These are phyloP conservation scores for Dactylellina sp. DNA, from an alignment of 2,329 filamentous ascomycete species.

Conservation along the genomic window DNA sequence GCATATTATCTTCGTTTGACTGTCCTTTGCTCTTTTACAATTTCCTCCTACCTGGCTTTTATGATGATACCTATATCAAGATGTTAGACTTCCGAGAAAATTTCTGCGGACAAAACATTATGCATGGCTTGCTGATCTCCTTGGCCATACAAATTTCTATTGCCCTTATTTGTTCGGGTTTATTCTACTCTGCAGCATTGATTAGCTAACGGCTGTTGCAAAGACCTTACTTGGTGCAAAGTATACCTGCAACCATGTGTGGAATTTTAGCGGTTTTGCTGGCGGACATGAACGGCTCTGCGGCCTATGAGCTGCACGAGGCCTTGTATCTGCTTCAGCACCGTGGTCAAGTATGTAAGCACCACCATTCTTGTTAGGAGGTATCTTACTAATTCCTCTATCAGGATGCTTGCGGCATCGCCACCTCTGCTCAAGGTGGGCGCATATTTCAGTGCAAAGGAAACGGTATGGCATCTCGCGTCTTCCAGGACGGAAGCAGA, in stretches of 20 bases:
- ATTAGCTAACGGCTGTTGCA: conserved; percentile 11
- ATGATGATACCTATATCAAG: conserved; percentile 62
- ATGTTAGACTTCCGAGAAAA: conserved; percentile 66
- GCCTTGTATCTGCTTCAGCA: conserved; percentile 77
- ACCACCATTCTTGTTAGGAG: conserved; percentile 64
- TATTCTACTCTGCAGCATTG: background rate
- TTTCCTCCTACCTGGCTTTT: conserved; percentile 20
- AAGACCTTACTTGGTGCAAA: conserved; percentile 6
- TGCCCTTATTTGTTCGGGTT: conserved; percentile 13
- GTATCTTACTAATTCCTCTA: conserved; percentile 71
- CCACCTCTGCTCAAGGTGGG: conserved; percentile 78
- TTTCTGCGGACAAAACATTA: conserved; percentile 60
- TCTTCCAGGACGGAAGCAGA: conserved; percentile 83
- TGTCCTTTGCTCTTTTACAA: background rate
- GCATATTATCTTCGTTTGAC: background rate
- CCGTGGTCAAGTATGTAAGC: conserved; percentile 62
- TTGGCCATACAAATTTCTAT: background rate
- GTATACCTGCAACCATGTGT: conserved; percentile 67
- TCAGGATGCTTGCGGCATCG: conserved; percentile 83
- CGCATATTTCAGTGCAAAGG: conserved; percentile 90
- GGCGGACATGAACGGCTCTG: conserved; percentile 69
- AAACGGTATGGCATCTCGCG: conserved; percentile 85
- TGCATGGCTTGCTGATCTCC: conserved; percentile 58
- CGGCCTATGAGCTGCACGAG: conserved; percentile 76
- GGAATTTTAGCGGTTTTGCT: conserved; percentile 73